Conservation (phyloP, 495 filamentous ascomycete genomes). For the Penicillium egyptiacum region DNA sequence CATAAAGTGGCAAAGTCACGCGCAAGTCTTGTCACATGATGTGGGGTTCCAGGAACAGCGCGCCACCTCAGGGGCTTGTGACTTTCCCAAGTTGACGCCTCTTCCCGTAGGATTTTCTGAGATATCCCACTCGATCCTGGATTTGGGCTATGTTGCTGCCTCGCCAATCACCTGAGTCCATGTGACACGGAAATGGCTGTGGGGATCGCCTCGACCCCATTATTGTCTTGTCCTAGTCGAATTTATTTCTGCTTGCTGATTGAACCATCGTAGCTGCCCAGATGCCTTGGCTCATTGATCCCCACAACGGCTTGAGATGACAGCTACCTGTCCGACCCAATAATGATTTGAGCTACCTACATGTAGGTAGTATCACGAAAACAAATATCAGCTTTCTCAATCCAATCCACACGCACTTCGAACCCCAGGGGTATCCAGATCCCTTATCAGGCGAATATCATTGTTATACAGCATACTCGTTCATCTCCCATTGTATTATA, state of each 20-base stretch:
- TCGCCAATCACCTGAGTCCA: constrained; percentile 6
- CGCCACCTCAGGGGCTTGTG: constrained; percentile 22
- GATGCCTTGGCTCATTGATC: not conserved
- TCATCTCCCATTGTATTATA: constrained; percentile 1
- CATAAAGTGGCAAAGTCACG: constrained; percentile 28
- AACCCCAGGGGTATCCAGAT: constrained; percentile 5
- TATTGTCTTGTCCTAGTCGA: not conserved
- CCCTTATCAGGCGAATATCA: not conserved
- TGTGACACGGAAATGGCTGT: constrained; percentile 1
- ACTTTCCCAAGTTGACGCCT: constrained; percentile 15
- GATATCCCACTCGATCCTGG: not conserved
- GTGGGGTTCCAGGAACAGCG: constrained; percentile 16
- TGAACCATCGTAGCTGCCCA: not conserved
- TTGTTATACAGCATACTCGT: constrained; percentile 5
- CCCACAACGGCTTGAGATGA: not conserved
- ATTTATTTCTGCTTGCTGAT: not conserved
- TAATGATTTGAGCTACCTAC: constrained; percentile 6
- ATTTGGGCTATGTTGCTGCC: not conserved
- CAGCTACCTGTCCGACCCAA: constrained; percentile 21
- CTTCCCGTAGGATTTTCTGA: not conserved
- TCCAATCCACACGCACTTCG: not conserved
- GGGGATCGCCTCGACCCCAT: not conserved
- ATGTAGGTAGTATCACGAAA: not conserved
- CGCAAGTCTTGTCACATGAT: constrained; percentile 27
- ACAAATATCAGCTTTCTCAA: constrained; percentile 10